Base-by-base conservation (phyloP, 768 basidiomycete genomes). In the Suillus variegatus region DNA sequence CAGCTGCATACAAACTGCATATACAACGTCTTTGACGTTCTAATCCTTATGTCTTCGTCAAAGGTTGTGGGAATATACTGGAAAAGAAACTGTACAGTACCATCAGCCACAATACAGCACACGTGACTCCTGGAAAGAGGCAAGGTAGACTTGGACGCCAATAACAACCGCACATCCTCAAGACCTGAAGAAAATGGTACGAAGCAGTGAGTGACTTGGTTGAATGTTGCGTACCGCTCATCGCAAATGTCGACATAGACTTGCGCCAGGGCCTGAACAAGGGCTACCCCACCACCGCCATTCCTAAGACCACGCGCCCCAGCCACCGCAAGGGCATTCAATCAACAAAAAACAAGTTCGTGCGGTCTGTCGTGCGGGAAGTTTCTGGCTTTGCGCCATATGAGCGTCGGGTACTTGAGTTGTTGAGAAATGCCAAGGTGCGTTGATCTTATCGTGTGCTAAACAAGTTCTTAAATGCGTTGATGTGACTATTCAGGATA, bases 301-400 rank as follows among this genome's bases (percentile, higher is more conserved):
- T 98, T 76, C 81, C 88, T 72, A 89, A 91, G 81, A 80, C 80
- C 60, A 79, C 83, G 57, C 88, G 89, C 73, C 96, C 95, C 63
- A 91, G 89, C 75, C 88, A 97, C 74, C 92, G 94, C 80, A 99
- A 98, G 86, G 97, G 97, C 71, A 83, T 88, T 68, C 88, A 88
- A 76, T 95, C 93, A 57, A 87, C 88, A 71, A 95, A 94, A 84
- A 95, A 91, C 77, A 91, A 91, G 74, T 95, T 99, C 74, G 95
- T 98, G 76, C 92, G 93, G 77, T 91, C 89, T 69, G 86, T 99
- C 67, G 85, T 99, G 75, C 88, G 97, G 72, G 97, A 99, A 86
- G 97, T 99, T 77, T 94, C 89, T 73, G 97, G 97, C 67, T 98
- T 97, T 83, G 92, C 95, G 43, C 91, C 97, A 43, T 99, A 99